Conservation (phyloP, 2,329 filamentous ascomycete species). For the Periconia digitata region DNA sequence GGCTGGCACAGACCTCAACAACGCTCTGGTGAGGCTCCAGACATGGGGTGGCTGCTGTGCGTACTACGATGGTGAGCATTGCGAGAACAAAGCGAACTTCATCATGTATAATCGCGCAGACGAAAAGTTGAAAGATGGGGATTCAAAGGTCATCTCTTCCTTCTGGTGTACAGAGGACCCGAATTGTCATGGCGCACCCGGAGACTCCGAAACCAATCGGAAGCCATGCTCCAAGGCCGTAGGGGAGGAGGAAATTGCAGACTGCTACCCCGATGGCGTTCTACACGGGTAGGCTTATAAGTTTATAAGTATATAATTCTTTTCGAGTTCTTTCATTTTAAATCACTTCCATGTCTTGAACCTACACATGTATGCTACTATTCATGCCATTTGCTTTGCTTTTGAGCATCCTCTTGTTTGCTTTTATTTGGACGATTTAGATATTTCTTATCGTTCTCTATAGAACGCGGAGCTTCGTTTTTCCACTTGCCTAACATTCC, state of each 20-base stretch:
- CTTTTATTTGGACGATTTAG: not conserved
- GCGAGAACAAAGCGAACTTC: not conserved
- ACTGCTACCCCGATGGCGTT: not conserved
- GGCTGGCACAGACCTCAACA: not conserved
- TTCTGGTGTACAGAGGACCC: conserved; percentile 3
- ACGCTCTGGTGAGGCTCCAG: not conserved
- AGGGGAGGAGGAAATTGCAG: not conserved
- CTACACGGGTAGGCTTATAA: not conserved
- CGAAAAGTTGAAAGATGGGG: conserved; percentile 1
- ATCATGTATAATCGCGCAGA: not conserved
- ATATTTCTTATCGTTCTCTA: not conserved
- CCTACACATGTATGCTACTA: not conserved
- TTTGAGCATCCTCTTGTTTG: not conserved
- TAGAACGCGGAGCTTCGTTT: not conserved
- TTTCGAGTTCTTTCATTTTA: too few species aligned
- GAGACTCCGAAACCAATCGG: not conserved
- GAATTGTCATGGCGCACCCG: not conserved
- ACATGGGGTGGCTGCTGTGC: not conserved
- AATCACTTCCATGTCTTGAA: too few species aligned
- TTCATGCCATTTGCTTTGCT: not conserved
- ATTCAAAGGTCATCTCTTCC: conserved; percentile 1
- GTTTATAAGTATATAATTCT: too few species aligned
- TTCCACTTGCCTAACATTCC: not conserved
- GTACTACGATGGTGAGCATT: conserved; percentile 1
- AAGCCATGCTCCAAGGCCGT: not conserved